Base-by-base conservation (phyloP, 768 basidiomycete genomes). In the Tricholomella constricta region DNA sequence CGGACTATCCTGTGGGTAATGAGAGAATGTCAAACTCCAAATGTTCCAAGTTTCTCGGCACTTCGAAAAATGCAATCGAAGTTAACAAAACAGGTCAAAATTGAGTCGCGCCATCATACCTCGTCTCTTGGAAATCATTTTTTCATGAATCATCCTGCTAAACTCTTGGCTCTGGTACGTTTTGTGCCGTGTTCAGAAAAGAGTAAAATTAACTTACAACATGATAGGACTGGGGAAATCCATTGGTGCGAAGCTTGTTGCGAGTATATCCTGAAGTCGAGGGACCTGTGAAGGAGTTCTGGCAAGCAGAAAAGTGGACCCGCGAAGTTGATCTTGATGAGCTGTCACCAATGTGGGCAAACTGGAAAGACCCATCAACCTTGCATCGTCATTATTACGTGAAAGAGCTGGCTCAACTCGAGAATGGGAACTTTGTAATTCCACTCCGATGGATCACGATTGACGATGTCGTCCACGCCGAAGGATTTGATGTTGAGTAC, bases 341-440 rank as follows among this genome's bases (percentile, higher is more conserved):
- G n/a, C n/a, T n/a, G n/a, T n/a, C n/a, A n/a, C 67, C 67, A 20
- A 68, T 69, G 68, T 68, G 68, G 68, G 64, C 64, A 3, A 59
- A 66, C 38, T 61, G 56, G 62, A 42, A 60, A 17, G 32, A 34
- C 11, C 36, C 44, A 19, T 2, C 53, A 9, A 38, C 9, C 19
- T 17, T 22, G 12, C 48, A 49, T 26, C 32, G 46, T 19, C 46
- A 48, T 22, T 48, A 48, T 36, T 67, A 57, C 58, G 38, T 70
- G 35, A 38, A 63, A n/a, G 66, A 69, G 48, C 27, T 69, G 3
- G 45, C 60, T 3, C 46, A 58, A 35, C 42, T 63, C 4, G 10
- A 37, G 19, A 41, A 52, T 34, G 52, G 61, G 10, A 12, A 23
- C 1, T 59, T 56, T 50, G 53, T 64, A 1, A 50, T 68, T 4